Evolutionary conservation across 169 alveolate genomes (phyloP), one percentile per base, ranked within the genome.

Genomic region (Theileria parva): DNA sequence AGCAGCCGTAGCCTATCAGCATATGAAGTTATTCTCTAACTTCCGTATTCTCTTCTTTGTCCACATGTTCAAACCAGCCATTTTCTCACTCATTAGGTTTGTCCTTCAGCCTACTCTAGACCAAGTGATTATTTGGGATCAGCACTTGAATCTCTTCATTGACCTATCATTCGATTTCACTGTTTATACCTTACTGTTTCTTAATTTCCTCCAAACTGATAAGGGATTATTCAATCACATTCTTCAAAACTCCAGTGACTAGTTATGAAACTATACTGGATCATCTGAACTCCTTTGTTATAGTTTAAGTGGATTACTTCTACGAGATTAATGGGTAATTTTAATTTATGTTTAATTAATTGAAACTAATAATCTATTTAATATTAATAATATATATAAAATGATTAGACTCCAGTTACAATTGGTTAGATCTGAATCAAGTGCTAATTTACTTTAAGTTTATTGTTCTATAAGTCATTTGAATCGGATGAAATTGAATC

Each of bases 61-160:
- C 44, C 51, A 50, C 34, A 50, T 79, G 32, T 51, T 85, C 39
- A 85, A 85, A 69, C 91, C 91, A 11, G 78, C 60, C 70, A 7
- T 85, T 21, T 77, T 70, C 84, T 77, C 91, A 32, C 53, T 37
- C 21, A 23, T 85, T 8, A 44, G 85, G 9, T 25, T 37, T 28
- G 39, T 85, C 44, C 84, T 85, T 15, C 81, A 71, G 44, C 50
- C 79, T 32, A 39, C 87, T 2, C 44, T 72, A 25, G 83, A 77
- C 28, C 91, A 67, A 23, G 55, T 27, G 55, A 74, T 79, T 79
- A 64, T 85, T 59, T 85, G 91, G 91, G 91, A 85, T 55, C 83
- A 85, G 70, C 91, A 85, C 74, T 60, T 85, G 55, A 77, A 70
- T 59, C 84, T 85, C 11, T 78, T 85, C 74, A 15, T 85, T n/a